Evolutionary conservation across 192 early-diverging fungal species (phyloP).

Genomic region (Thoreauomyces humboldtii): DNA sequence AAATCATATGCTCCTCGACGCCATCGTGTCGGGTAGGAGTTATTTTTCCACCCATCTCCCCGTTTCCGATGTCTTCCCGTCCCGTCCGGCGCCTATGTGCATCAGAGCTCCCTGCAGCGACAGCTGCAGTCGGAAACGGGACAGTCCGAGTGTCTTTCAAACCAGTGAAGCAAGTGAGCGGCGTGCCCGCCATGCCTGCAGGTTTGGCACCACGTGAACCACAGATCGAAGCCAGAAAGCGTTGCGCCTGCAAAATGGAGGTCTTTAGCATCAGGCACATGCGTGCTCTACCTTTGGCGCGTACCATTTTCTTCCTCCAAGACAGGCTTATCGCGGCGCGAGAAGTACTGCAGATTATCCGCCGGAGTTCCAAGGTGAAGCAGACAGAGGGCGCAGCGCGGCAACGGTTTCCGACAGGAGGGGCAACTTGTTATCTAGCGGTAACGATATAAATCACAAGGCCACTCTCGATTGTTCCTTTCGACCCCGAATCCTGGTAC

Average conservation of each 20-base stretch:
- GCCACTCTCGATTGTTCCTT: too few species aligned
- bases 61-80: too few species aligned
- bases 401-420: slow-evolving; percentile 31
- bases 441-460: too few species aligned
- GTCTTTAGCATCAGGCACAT: background rate
- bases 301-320: slow-evolving; percentile 13
- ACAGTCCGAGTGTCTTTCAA: slow-evolving; percentile 76
- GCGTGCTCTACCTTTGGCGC: background rate
- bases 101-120: slow-evolving; percentile 47
- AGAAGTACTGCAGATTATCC: slow-evolving; percentile 49
- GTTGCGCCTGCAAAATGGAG: slow-evolving; percentile 2
- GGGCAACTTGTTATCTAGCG: slow-evolving; percentile 50
- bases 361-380: slow-evolving; percentile 57
- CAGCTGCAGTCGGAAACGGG: slow-evolving; percentile 91
- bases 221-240: slow-evolving; percentile 57
- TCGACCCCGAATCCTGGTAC: background rate
- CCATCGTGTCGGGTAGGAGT: too few species aligned
- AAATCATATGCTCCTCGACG: too few species aligned
- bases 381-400: slow-evolving; percentile 36
- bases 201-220: slow-evolving; percentile 99
- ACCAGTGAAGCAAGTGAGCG: slow-evolving; percentile 88
- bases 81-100: too few species aligned
- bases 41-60: too few species aligned
- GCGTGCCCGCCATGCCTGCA: slow-evolving; percentile 97
- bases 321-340: slow-evolving; percentile 23